Percentiles rank a stretch among this genome's conserved stretches.
phyloP scores from a whole-genome alignment of 2,329 filamentous ascomycete species.

The Apiospora rasikravindrae region DNA sequence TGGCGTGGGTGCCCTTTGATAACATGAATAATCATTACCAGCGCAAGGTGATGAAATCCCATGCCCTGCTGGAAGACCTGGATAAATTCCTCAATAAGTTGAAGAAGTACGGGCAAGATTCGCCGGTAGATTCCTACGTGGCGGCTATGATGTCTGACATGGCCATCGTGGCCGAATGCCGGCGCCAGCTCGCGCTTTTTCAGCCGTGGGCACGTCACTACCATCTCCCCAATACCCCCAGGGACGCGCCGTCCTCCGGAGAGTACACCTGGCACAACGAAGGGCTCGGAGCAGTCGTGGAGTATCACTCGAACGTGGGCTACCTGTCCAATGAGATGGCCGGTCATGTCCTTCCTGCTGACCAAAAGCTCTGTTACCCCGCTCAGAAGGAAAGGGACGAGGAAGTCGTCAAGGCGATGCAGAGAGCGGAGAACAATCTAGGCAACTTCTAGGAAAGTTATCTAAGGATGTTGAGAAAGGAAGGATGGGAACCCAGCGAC shows the following conservation, averaged over 20 bases:
- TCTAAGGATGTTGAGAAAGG: neutral
- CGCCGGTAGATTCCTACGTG: neutral
- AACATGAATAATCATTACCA: too few species aligned
- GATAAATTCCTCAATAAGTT: neutral
- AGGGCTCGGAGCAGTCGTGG: neutral
- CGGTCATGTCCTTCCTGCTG: neutral
- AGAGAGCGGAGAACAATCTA: neutral
- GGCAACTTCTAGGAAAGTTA: neutral
- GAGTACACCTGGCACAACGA: neutral
- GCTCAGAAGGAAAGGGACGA: neutral
- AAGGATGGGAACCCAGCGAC: neutral
- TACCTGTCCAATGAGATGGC: neutral
- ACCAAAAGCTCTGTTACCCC: neutral
- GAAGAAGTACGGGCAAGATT: too few species aligned
- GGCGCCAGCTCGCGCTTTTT: slow-evolving; percentile 9
- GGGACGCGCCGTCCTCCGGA: neutral
- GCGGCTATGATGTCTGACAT: neutral
- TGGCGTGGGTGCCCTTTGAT: neutral
- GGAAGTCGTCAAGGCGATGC: neutral
- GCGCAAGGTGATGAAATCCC: neutral
- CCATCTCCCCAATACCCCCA: neutral
- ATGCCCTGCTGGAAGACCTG: neutral
- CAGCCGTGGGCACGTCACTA: slow-evolving; percentile 1
- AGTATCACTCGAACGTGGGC: neutral
- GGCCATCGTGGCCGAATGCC: slow-evolving; percentile 7